Conservation (phyloP, 139 green algal genomes). For the Nannochloris sp. region DNA sequence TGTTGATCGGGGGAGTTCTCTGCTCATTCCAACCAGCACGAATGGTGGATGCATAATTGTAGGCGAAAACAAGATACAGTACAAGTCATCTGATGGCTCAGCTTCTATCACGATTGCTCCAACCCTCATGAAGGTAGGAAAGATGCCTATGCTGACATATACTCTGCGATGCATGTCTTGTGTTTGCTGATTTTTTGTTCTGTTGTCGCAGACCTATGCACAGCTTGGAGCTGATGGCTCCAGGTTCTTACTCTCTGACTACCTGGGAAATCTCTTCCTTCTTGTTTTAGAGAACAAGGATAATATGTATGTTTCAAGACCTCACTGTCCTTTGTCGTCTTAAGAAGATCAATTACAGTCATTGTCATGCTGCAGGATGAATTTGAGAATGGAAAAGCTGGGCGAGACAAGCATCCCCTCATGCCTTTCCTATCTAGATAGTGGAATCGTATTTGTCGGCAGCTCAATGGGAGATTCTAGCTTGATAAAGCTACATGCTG, state of each 20-base stretch:
- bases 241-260: constrained; percentile 63
- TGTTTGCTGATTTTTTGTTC: background rate
- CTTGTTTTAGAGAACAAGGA: too few species aligned
- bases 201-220: constrained; percentile 19
- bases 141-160: too few species aligned
- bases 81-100: constrained; percentile 40
- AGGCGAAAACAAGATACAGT: constrained; percentile 57
- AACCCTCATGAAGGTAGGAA: constrained; percentile 29
- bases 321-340: background rate
- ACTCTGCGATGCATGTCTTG: too few species aligned
- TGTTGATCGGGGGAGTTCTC: constrained; percentile 55
- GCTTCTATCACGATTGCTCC: constrained; percentile 15
- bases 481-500: constrained; percentile 48
- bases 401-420: constrained; percentile 59
- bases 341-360: background rate
- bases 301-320: too few species aligned
- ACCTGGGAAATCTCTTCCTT: background rate
- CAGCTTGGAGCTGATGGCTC: constrained; percentile 71
- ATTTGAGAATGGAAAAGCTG: constrained; percentile 54
- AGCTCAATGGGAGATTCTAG: constrained; percentile 58
- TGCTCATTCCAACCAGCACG: constrained; percentile 76
- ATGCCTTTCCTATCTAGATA: constrained; percentile 88
- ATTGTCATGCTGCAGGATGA: background rate
- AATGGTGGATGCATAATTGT: constrained; percentile 73
- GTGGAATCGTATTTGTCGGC: constrained; percentile 79